phyloP scores from a whole-genome alignment of 495 filamentous ascomycete genomes.

The Hypoxylon lenormandii region DNA sequence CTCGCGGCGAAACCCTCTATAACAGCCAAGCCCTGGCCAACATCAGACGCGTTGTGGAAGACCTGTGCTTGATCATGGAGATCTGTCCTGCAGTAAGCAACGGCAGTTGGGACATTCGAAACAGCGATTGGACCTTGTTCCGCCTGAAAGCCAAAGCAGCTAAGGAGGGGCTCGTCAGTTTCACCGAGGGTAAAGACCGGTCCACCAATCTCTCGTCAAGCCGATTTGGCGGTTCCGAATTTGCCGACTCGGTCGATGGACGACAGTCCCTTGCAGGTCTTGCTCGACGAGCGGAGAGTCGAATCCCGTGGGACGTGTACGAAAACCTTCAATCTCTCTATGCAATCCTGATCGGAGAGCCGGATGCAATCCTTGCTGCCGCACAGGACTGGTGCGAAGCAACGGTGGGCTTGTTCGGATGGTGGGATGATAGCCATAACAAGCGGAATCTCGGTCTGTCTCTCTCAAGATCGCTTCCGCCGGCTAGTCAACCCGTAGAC shows the following conservation, averaged over 20 bases:
- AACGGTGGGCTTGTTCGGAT: constrained; percentile 78
- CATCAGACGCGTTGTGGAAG: constrained; percentile 74
- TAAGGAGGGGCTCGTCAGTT: constrained; percentile 73
- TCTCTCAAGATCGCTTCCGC: constrained; percentile 54
- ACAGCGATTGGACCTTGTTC: constrained; percentile 81
- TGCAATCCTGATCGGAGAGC: constrained; percentile 76
- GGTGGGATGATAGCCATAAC: constrained; percentile 86
- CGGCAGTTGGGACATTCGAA: constrained; percentile 78
- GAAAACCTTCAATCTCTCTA: constrained; percentile 80
- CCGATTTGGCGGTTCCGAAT: constrained; percentile 44
- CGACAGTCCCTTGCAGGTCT: constrained; percentile 63
- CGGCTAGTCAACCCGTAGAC: constrained; percentile 32
- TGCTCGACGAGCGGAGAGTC: constrained; percentile 79
- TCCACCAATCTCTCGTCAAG: constrained; percentile 52
- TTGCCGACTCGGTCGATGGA: constrained; percentile 54
- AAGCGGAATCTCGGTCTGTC: constrained; percentile 55
- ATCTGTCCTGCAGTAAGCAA: constrained; percentile 73
- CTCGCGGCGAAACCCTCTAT: constrained; percentile 72
- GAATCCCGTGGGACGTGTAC: constrained; percentile 87
- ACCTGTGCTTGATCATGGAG: constrained; percentile 72
- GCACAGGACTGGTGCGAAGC: constrained; percentile 90
- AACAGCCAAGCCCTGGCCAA: constrained; percentile 76
- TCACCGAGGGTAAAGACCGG: constrained; percentile 76
- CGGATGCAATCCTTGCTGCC: constrained; percentile 73
- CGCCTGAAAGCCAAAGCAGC: constrained; percentile 75